Base-by-base conservation (phyloP, 1,284 basidiomycete genomes). In the Waitea zeae region DNA sequence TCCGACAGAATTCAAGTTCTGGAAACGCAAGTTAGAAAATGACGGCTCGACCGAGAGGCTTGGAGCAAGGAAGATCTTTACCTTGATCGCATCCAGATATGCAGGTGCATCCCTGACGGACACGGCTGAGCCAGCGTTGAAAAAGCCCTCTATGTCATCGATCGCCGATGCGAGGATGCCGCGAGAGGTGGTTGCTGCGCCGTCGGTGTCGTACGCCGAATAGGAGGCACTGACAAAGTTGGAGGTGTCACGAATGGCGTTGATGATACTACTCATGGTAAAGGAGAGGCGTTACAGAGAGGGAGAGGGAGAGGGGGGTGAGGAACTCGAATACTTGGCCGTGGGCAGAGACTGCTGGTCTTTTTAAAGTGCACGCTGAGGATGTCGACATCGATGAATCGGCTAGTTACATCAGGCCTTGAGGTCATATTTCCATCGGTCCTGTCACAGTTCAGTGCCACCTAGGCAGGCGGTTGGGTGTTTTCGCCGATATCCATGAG, bases 161-260 rank as follows among this genome's bases (percentile, higher is more conserved):
- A 11, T 6, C 18, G 17, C 17, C 22, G 17, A n/a, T 26, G 22
- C 22, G n/a, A 26, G 22, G 7, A 26, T n/a, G 7, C 22, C 22
- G 17, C 22, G 19, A 36, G 26, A 45, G 35, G 6, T 46, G 41
- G 2, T 35, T 22, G 12, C 40, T 12, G 33, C 37, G 38, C 44
- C 44, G 29, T 38, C n/a, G 4, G 17, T 15, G 31, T 44, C 28
- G 13, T 30, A 30, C 9, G 29, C 11, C 7, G 22, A 26, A n/a
- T 26, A n/a, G 7, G 22, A 26, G 22, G 22, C 22, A n/a, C n/a
- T 7, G n/a, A 26, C 22, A 26, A 26, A 26, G 22, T 26, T n/a
- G 7, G 22, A 26, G 7, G 22, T 26, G 22, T 7, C 7, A n/a
- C 22, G 22, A 7, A 26, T n/a, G n/a, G 22, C n/a, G n/a, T 26